Evolutionary conservation across 2,329 filamentous ascomycete species (phyloP), one percentile per base, ranked within the genome.

Genomic region (Penicillium corylophilum): DNA sequence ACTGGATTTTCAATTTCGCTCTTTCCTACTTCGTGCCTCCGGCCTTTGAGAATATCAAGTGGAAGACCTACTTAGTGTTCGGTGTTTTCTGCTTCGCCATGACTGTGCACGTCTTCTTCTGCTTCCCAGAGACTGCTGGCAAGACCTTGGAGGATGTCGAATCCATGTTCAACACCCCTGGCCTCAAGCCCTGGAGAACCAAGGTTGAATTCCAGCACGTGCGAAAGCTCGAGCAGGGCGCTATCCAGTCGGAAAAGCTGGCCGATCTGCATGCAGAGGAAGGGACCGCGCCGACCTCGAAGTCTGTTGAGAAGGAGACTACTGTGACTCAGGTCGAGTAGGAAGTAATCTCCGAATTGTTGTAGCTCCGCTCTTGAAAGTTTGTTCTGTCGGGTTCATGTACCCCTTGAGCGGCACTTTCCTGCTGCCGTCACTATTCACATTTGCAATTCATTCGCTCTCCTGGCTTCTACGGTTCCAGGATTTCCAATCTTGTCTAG

Each of bases 131-230:
- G 44, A 63, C 61, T 4, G 61, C 65, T 79, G 87, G 87, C 12
- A 88, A 84, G 71, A 87, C 86, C 0, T 81, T 92, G 1, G 88
- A 92, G 65, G 87, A 92, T 66, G 85, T 90, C 69, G 87, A 89
- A 58, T 82, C 82, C 13, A 85, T 91, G 57, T 92, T 92, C 66
- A 71, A 66, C 26, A 65, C 70, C 12, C 70, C 70, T 16, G 57
- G 59, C 2, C 39, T 61, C 28, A 51, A n/a, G 15, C 47, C 57
- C 5, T 61, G 59, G 59, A 54, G 55, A 45, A 61, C 57, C 15
- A 51, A 18, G 1, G 57, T 61, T 7, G 49, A 60, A 23, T 59
- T 53, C 35, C 55, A 50, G 0, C 57, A 60, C 10, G 59, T 61
- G 9, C 53, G 57, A 12, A 54, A 47, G 45, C 44, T 61, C 1